A percentile compares a stretch with the other conserved stretches of the same genome.
phyloP scores from a whole-genome alignment of 2,329 filamentous ascomycete species.

The Fusarium austroafricanum region DNA sequence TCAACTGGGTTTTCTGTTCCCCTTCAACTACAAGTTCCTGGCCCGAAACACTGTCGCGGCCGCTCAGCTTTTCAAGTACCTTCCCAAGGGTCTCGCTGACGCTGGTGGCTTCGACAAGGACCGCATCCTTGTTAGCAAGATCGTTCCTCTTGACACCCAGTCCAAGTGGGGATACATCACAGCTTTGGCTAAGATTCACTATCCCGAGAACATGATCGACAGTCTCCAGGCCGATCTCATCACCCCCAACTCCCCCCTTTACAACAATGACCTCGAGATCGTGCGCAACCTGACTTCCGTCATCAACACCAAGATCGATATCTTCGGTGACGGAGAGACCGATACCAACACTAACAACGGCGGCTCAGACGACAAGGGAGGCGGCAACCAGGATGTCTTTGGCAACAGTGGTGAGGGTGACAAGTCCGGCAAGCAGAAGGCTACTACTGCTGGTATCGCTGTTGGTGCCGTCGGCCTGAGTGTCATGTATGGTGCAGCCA shows the following conservation, averaged over 20 bases:
- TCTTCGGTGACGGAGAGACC: constrained; percentile 54
- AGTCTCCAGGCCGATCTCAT: constrained; percentile 76
- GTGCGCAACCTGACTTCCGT: constrained; percentile 78
- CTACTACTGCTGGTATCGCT: constrained; percentile 76
- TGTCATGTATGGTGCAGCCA: constrained; percentile 89
- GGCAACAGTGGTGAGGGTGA: constrained; percentile 57
- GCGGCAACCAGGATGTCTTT: constrained; percentile 56
- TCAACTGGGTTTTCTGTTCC: constrained; percentile 85
- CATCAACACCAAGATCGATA: constrained; percentile 81
- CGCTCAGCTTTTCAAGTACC: constrained; percentile 83
- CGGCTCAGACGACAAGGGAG: constrained; percentile 52
- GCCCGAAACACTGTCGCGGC: constrained; percentile 77
- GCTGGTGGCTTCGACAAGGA: constrained; percentile 67
- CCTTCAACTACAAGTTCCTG: constrained; percentile 87
- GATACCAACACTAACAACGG: constrained; percentile 48
- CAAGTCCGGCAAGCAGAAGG: constrained; percentile 69
- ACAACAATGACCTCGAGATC: constrained; percentile 75
- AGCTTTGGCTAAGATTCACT: constrained; percentile 75
- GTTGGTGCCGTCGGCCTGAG: constrained; percentile 82
- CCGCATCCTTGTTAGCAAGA: constrained; percentile 74
- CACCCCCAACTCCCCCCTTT: constrained; percentile 78
- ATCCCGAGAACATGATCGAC: constrained; percentile 77
- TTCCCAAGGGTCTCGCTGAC: constrained; percentile 77
- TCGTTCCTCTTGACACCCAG: constrained; percentile 82
- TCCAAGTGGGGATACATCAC: constrained; percentile 80